Conservation (phyloP, 2,329 filamentous ascomycete genomes). For the Scedosporium apiospermum region DNA sequence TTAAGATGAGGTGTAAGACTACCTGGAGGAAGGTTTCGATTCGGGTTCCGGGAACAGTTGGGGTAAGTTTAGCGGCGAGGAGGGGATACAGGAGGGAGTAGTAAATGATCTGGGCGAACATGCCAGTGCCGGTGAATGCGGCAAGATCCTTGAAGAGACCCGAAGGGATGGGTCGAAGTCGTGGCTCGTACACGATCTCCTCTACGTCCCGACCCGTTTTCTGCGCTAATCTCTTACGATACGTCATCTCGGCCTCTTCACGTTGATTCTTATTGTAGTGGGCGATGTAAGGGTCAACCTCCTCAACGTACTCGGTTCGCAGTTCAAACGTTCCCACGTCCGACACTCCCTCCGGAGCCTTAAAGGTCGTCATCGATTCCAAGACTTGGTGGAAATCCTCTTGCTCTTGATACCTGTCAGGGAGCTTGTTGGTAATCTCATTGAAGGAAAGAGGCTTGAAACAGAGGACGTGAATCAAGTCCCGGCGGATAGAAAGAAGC, state of each 20-base stretch:
- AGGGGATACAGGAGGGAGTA: conserved; percentile 78
- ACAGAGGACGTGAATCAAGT: conserved; percentile 88
- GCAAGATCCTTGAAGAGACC: conserved; percentile 70
- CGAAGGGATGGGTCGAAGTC: conserved; percentile 62
- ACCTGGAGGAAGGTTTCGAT: conserved; percentile 90
- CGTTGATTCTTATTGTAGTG: conserved; percentile 96
- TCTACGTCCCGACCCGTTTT: conserved; percentile 71
- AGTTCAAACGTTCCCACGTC: conserved; percentile 93
- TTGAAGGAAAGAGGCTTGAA: conserved; percentile 95
- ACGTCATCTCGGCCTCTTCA: conserved; percentile 86
- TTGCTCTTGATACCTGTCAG: conserved; percentile 81
- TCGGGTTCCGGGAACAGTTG: conserved; percentile 68
- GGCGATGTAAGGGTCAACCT: conserved; percentile 90
- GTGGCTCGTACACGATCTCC: conserved; percentile 88
- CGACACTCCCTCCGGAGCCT: conserved; percentile 79
- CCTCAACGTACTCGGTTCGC: conserved; percentile 73
- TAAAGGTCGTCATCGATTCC: conserved; percentile 80
- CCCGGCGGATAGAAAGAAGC: conserved; percentile 66
- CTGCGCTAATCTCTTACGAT: conserved; percentile 78
- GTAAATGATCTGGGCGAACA: conserved; percentile 86
- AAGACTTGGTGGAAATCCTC: conserved; percentile 81
- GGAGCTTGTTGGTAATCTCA: conserved; percentile 75
- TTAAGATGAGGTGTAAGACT: conserved; percentile 75
- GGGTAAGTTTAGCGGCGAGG: conserved; percentile 57
- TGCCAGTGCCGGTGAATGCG: conserved; percentile 70